Percentiles rank a stretch among this genome's conserved stretches.
Conservation (phyloP, 2,329 filamentous ascomycete species). For the Diplocarpon rosae region DNA sequence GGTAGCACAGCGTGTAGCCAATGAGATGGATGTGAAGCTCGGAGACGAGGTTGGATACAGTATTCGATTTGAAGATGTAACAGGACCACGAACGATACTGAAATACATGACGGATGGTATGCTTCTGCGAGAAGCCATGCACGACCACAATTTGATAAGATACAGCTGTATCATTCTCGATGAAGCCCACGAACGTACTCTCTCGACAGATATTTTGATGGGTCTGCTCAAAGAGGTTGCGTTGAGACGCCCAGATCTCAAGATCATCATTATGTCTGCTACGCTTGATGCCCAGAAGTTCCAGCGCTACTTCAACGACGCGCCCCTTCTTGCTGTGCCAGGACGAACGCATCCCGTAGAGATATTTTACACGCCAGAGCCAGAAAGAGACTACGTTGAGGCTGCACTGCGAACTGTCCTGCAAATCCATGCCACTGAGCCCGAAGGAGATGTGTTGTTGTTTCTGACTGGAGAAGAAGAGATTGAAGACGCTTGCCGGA, state of each 20-base stretch:
- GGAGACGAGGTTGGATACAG: constrained; percentile 97
- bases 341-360: constrained; percentile 94
- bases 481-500: constrained; percentile 90
- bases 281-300: constrained; percentile 97
- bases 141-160: constrained; percentile 80
- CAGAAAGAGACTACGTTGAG: constrained; percentile 93
- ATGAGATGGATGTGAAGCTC: constrained; percentile 88
- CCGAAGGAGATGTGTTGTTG: constrained; percentile 82
- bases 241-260: constrained; percentile 71
- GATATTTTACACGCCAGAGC: constrained; percentile 95
- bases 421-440: constrained; percentile 89
- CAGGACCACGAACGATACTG: constrained; percentile 74
- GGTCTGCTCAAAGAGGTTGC: constrained; percentile 88
- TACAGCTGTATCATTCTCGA: constrained; percentile 98
- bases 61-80: constrained; percentile 97
- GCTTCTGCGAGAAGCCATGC: constrained; percentile 90
- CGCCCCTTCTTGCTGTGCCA: constrained; percentile 84
- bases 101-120: constrained; percentile 99
- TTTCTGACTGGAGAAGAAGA: constrained; percentile 98
- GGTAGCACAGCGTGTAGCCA: constrained; percentile 91
- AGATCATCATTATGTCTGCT: constrained; percentile 98
- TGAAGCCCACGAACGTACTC: constrained; percentile 94
- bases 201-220: constrained; percentile 96
- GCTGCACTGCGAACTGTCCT: constrained; percentile 88
- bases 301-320: constrained; percentile 92